Evolutionary conservation across 495 filamentous ascomycete species (phyloP), one percentile per base, ranked within the genome.

Genomic region (Schizothecium vesticola): DNA sequence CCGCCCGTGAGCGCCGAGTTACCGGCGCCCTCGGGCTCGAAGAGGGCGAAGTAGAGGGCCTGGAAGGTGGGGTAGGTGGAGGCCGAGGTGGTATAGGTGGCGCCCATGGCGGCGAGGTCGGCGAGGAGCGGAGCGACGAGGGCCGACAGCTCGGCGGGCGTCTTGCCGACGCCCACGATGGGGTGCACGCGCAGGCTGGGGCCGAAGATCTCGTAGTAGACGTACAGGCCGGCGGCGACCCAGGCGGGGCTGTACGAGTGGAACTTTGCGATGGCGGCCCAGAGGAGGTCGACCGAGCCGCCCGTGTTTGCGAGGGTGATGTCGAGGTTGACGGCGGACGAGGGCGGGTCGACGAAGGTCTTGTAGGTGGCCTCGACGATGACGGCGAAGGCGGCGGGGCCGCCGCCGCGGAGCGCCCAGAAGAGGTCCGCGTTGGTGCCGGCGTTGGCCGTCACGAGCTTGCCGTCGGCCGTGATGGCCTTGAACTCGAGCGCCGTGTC

Each of bases 371-470:
- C 77, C 26, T 83, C 84, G 56, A 81, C 78, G 21, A 90, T 85
- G 25, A 89, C 81, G 6, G 80, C 88, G 59, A 83, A 89, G 7
- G 85, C 80, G 0, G 84, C 83, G 4, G 81, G 86, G 11, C 87
- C 88, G 13, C 88, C 88, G 16, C 88, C 88, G 51, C 80, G 81
- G 1, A 90, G 77, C 3, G 87, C 89, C 88, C 84, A 90, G 80
- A 89, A 91, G 11, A 90, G 83, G 56, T 90, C 88, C 0, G 84
- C 67, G 66, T 90, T 81, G 36, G 75, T 77, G 16, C 77, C 70
- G 12, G 82, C 71, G 43, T 82, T 84, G 10, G 85, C 86, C 0
- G 82, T 87, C 3, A 83, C 75, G 24, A 84, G 81, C 21, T 73
- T 66, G 12, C 88, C 88, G 31, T 85, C 80, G 21, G 86, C 80